Evolutionary conservation across 768 basidiomycete species (phyloP), one percentile per base, ranked within the genome.

Genomic region (Lepiota venenata): DNA sequence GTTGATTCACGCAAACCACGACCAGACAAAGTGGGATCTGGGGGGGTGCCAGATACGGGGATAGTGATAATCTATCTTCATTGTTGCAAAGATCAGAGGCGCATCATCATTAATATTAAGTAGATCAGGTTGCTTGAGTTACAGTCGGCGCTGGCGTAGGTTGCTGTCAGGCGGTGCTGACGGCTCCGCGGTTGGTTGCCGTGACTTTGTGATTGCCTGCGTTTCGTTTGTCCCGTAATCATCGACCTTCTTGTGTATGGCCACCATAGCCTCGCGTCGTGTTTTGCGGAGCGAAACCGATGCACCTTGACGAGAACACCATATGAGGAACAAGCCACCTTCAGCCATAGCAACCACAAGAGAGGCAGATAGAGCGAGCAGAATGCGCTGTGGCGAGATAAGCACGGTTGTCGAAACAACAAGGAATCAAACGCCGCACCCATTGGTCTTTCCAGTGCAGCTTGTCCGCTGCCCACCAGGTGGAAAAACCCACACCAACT

Each of bases 281-380:
- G 51, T 57, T 65, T 61, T 60, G 58, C 51, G 47, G 47, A 50
- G 57, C 44, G 40, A 36, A 14, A 52, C 55, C 9, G 58, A 43
- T 3, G 55, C 58, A 18, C 70, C 58, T 11, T 71, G 72, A 48
- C 80, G 75, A 27, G 82, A 80, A 56, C 83, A 76, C 87, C 86
- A 91, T 36, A 91, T 87, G 58, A 88, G 71, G 67, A 83, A 91
- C 11, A 93, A 71, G 0, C 82, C 71, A 16, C 77, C 78, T 66
- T 93, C 90, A 10, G 91, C 76, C 2, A 82, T 66, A 4, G 88
- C 88, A 20, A 92, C 84, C n/a, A 85, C 63, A 4, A 83, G 71
- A 1, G 85, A 83, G 15, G 76, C 79, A 52, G 76, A 73, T 8
- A 91, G 68, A 2, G 85, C 78, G 51, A 86, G 74, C 14, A 92